These are phyloP conservation scores for Shiraia bambusicola DNA, from an alignment of 2,329 filamentous ascomycete species.

Conservation along the genomic window DNA sequence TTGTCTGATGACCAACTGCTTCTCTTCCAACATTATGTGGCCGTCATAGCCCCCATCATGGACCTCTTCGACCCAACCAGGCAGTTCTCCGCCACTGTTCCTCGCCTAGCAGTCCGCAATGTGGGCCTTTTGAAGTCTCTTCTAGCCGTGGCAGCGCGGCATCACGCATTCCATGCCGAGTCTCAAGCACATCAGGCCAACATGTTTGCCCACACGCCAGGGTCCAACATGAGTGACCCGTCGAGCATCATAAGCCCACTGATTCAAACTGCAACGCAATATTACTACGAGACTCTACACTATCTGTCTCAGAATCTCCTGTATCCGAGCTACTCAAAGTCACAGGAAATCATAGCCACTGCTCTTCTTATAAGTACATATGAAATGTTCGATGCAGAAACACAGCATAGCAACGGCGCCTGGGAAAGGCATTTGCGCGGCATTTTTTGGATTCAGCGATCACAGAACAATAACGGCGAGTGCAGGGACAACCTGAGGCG, in stretches of 20 bases:
- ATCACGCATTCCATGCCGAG: constrained; percentile 48
- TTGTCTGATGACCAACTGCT: constrained; percentile 42
- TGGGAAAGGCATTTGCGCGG: constrained; percentile 66
- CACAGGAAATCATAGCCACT: constrained; percentile 60
- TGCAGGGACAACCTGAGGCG: constrained; percentile 55
- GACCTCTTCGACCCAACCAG: constrained; percentile 49
- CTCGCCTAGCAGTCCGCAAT: constrained; percentile 51
- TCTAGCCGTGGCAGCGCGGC: constrained; percentile 57
- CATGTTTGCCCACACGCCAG: constrained; percentile 30
- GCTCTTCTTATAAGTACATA: constrained; percentile 63
- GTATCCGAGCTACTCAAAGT: constrained; percentile 59
- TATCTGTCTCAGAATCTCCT: constrained; percentile 63
- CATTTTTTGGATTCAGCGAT: constrained; percentile 67
- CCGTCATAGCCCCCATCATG: constrained; percentile 42
- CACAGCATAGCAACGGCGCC: constrained; percentile 44
- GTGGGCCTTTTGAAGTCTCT: constrained; percentile 60
- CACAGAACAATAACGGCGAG: constrained; percentile 61
- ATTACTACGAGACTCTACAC: constrained; percentile 64
- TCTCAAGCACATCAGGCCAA: constrained; percentile 24
- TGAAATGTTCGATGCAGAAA: constrained; percentile 64
- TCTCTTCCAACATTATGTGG: constrained; percentile 46
- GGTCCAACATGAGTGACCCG: constrained; percentile 8
- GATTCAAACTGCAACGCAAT: constrained; percentile 49
- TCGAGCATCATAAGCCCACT: constrained; percentile 29
- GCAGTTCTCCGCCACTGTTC: constrained; percentile 41